These are phyloP conservation scores for Saturnispora serradocipensis DNA, from an alignment of 805 yeast genomes.

Conservation along the genomic window DNA sequence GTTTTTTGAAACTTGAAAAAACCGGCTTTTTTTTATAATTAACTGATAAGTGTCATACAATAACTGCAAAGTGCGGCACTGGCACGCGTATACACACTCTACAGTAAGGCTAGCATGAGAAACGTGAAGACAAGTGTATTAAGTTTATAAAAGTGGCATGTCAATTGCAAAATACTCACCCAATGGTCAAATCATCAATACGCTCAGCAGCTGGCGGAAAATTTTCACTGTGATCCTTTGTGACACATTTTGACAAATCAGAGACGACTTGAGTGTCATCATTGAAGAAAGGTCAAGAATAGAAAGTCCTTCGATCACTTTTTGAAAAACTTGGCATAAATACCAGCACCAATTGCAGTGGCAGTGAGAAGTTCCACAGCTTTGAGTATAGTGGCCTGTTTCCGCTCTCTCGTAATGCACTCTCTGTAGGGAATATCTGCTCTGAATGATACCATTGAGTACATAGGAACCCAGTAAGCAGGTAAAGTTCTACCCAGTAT, in stretches of 20 bases:
- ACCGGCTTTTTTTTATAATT: not conserved
- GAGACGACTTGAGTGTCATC: not conserved
- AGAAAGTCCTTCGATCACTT: not conserved
- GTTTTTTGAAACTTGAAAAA: not conserved
- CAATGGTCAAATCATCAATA: not conserved
- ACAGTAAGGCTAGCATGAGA: not conserved
- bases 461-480: slow-evolving; percentile 72
- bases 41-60: not conserved
- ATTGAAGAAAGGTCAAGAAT: not conserved
- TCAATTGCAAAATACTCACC: not conserved
- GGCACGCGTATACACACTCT: not conserved
- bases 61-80: not conserved
- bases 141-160: not conserved
- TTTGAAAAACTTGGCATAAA: not conserved
- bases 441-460: slow-evolving; percentile 87
- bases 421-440: slow-evolving; percentile 69
- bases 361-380: slow-evolving; percentile 14
- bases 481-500: slow-evolving; percentile 49
- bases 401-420: slow-evolving; percentile 46
- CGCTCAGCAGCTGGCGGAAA: not conserved
- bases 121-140: not conserved
- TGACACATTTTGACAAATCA: not conserved
- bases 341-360: not conserved
- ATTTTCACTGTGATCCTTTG: not conserved
- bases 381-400: slow-evolving; percentile 46